Conservation (phyloP, 2,329 filamentous ascomycete species). For the Cladophialophora psammophila region DNA sequence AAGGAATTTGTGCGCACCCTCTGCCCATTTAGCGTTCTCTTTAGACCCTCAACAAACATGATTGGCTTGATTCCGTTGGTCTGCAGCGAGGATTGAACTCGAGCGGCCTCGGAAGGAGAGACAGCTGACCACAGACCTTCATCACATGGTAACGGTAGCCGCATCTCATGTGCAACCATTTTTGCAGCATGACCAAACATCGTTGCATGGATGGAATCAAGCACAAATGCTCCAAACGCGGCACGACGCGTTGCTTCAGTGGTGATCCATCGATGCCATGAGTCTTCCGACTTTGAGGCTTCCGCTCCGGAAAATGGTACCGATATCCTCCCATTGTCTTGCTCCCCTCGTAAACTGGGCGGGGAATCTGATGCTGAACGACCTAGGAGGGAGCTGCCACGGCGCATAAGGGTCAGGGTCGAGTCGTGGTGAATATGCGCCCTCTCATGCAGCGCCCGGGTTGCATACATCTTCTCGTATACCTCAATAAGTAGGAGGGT, state of each 20-base stretch:
- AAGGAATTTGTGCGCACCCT: constrained; percentile 91
- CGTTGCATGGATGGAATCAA: constrained; percentile 94
- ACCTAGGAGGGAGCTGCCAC: constrained; percentile 88
- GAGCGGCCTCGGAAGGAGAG: constrained; percentile 83
- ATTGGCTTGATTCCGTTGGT: constrained; percentile 83
- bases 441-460: constrained; percentile 86
- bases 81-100: constrained; percentile 80
- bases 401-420: constrained; percentile 91
- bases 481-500: constrained; percentile 85
- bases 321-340: constrained; percentile 49
- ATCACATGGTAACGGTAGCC: constrained; percentile 88
- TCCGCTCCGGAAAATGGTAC: constrained; percentile 61
- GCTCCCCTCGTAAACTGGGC: constrained; percentile 72
- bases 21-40: constrained; percentile 84
- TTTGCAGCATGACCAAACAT: constrained; percentile 98
- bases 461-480: constrained; percentile 98
- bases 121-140: constrained; percentile 91
- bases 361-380: constrained; percentile 85
- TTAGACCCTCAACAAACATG: constrained; percentile 89
- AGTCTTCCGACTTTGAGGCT: constrained; percentile 75
- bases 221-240: constrained; percentile 91
- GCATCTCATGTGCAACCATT: constrained; percentile 96
- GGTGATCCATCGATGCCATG: constrained; percentile 96
- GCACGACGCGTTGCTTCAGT: constrained; percentile 88
- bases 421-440: constrained; percentile 97